A percentile compares a stretch with the other conserved stretches of the same genome.
phyloP scores from a whole-genome alignment of 305 asterid genomes.

The Stenogyne calaminthoides region DNA sequence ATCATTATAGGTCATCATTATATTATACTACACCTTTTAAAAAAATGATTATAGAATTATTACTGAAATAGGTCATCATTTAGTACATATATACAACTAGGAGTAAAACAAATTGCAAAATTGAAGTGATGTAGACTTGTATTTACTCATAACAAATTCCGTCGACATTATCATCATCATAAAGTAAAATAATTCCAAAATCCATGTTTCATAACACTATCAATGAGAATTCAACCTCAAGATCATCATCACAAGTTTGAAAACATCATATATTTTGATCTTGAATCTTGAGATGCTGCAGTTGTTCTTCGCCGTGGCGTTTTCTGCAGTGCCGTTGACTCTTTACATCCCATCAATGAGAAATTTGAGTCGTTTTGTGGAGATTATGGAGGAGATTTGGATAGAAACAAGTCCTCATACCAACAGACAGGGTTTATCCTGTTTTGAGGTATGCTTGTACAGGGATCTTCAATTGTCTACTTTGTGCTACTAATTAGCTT shows the following conservation, averaged over 20 bases:
- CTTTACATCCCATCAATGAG: conserved; percentile 66
- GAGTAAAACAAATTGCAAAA: neutral
- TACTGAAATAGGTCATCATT: neutral
- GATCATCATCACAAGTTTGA: neutral
- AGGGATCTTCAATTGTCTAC: conserved; percentile 50
- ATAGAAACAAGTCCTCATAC: conserved; percentile 47
- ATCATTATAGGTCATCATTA: no score
- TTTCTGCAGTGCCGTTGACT: conserved; percentile 64
- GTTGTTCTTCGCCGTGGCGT: conserved; percentile 64
- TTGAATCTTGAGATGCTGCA: conserved; percentile 46
- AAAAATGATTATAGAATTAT: no score
- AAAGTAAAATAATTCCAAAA: neutral
- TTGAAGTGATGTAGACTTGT: neutral
- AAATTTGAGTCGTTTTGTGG: conserved; percentile 53
- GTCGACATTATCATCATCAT: neutral
- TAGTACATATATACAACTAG: neutral
- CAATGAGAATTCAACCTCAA: neutral
- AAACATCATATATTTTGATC: neutral
- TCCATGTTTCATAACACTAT: neutral
- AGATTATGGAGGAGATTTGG: conserved; percentile 51
- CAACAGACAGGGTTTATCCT: conserved; percentile 45
- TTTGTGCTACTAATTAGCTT: conserved; percentile 29
- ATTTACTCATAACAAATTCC: neutral
- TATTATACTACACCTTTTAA: no score
- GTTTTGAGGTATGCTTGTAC: conserved; percentile 51